Evolutionary conservation across 2,329 filamentous ascomycete genomes (phyloP).

Genomic region (Ambrosiella beaveri): DNA sequence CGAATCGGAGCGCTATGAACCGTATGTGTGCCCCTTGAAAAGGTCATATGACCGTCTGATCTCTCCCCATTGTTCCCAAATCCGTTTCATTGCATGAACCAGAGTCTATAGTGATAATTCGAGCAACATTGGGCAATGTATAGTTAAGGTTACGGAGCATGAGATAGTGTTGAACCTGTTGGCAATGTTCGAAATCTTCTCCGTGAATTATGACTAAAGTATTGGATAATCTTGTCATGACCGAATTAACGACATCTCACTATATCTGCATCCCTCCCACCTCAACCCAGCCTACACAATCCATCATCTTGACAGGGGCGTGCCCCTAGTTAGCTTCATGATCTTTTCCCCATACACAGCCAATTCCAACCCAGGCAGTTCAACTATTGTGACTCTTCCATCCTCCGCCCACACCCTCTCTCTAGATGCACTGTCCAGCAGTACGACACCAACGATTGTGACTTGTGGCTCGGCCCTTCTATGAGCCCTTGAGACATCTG

Average conservation of each 20-base stretch:
- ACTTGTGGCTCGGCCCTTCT: background rate
- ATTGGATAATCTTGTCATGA: no score
- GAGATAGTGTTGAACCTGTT: no score
- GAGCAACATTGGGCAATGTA: background rate
- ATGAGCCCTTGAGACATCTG: background rate
- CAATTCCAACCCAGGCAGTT: background rate
- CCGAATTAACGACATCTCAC: no score
- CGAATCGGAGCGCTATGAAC: background rate
- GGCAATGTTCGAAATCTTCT: no score
- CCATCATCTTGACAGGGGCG: constrained; percentile 2
- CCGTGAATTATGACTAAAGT: no score
- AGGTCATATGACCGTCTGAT: background rate
- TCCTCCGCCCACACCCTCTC: background rate
- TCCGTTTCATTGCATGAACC: background rate
- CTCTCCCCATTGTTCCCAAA: background rate
- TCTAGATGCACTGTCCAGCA: background rate
- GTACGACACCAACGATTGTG: no score
- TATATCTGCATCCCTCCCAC: no score
- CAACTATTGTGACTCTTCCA: background rate
- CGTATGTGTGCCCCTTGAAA: background rate
- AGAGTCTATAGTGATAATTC: background rate
- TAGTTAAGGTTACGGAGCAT: no score
- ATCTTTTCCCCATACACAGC: background rate
- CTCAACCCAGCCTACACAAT: background rate
- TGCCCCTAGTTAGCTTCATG: constrained; percentile 7